phyloP scores from a whole-genome alignment of 1,139 yeast genomes.

The Taphrina sp. region DNA sequence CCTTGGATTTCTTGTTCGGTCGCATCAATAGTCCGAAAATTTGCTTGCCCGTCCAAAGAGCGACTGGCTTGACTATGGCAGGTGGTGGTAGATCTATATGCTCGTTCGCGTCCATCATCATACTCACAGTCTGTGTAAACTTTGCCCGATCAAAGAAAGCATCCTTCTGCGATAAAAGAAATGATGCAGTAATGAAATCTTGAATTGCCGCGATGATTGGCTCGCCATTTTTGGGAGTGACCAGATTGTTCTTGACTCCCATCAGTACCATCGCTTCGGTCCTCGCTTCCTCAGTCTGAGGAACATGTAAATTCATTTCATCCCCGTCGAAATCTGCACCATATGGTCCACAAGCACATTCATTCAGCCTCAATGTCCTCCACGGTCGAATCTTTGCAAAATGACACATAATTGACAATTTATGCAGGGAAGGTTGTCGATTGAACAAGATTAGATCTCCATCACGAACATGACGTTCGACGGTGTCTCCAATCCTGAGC shows the following conservation, averaged over 20 bases:
- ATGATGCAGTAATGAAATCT: slow-evolving; percentile 97
- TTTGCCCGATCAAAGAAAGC: slow-evolving; percentile 86
- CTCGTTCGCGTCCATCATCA: slow-evolving; percentile 91
- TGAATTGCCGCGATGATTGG: slow-evolving; percentile 99
- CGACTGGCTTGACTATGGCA: slow-evolving; percentile 80
- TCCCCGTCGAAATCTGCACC: slow-evolving; percentile 99
- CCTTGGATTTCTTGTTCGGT: slow-evolving; percentile 74
- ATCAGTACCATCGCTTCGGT: slow-evolving; percentile 96
- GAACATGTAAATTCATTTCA: slow-evolving; percentile 98
- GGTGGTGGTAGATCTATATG: slow-evolving; percentile 97
- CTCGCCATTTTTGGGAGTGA: slow-evolving; percentile 97
- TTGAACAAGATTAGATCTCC: slow-evolving; percentile 94
- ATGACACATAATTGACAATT: slow-evolving; percentile 90
- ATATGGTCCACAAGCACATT: slow-evolving; percentile 98
- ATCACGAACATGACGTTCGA: slow-evolving; percentile 97
- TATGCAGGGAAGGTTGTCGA: slow-evolving; percentile 96
- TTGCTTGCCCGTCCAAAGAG: slow-evolving; percentile 97
- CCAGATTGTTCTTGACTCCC: slow-evolving; percentile 94
- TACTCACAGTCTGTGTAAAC: slow-evolving; percentile 74
- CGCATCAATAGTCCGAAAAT: slow-evolving; percentile 80
- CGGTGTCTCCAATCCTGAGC: slow-evolving; percentile 82
- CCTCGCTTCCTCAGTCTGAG: slow-evolving; percentile 98
- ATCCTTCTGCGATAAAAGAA: slow-evolving; percentile 87
- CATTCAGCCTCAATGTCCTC: slow-evolving; percentile 96
- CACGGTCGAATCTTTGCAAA: slow-evolving; percentile 95